Percentiles rank a stretch among this genome's conserved stretches.
phyloP scores from a whole-genome alignment of 148 eudicot species.

The Heliamphora exappendiculata region DNA sequence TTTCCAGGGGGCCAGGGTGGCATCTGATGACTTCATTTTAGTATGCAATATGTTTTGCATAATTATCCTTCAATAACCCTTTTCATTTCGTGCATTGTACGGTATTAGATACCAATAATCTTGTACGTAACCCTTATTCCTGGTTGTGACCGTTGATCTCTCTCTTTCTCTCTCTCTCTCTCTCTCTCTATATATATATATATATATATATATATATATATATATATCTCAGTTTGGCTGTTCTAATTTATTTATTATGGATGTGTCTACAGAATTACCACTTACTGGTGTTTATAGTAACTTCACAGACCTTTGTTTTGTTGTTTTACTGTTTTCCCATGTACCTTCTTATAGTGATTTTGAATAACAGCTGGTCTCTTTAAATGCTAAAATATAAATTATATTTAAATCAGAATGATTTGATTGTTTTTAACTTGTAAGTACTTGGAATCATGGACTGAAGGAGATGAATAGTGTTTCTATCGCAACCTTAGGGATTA shows the following conservation, averaged over 20 bases:
- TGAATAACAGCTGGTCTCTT: not conserved
- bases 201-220: no score
- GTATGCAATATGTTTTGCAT: not conserved
- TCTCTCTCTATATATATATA: no score
- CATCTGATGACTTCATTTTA: not conserved
- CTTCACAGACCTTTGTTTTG: not conserved
- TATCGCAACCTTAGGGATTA: slow-evolving; percentile 19
- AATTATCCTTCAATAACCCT: not conserved
- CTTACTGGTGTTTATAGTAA: not conserved
- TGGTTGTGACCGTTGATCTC: not conserved
- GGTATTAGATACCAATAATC: not conserved
- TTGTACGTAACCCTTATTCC: not conserved
- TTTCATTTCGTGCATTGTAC: no score
- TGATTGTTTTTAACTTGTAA: not conserved
- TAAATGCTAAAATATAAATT: not conserved
- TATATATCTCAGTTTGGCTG: not conserved
- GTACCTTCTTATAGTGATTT: not conserved
- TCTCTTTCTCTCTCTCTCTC: not conserved
- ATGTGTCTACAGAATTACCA: not conserved
- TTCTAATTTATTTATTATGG: not conserved
- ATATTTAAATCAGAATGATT: not conserved
- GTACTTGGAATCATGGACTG: not conserved
- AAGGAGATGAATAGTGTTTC: slow-evolving; percentile 7
- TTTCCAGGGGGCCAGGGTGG: not conserved
- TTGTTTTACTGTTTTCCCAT: not conserved